A percentile compares a stretch with the other conserved stretches of the same genome.
phyloP scores from a whole-genome alignment of 2,329 filamentous ascomycete genomes.

The Trichoderma sp. region DNA sequence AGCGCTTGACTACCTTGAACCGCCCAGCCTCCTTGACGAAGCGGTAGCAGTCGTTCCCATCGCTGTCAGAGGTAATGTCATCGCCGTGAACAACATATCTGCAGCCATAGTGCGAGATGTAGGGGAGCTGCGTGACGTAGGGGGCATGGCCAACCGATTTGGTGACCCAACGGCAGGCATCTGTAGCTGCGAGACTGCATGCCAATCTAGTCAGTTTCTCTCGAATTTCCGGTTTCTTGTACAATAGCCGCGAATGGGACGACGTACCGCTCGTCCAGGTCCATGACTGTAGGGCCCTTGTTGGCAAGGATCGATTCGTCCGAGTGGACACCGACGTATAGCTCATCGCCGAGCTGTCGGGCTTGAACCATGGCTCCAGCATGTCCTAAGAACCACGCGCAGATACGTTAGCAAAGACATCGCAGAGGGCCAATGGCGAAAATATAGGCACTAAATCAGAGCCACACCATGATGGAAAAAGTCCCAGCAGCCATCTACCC shows the following conservation, averaged over 20 bases:
- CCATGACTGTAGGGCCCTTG: constrained; percentile 98
- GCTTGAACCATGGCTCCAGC: constrained; percentile 97
- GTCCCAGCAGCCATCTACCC: constrained; percentile 99
- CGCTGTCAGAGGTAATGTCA: constrained; percentile 93
- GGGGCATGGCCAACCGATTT: constrained; percentile 80
- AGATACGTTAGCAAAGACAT: neutral
- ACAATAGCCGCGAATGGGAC: neutral
- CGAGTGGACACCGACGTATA: constrained; percentile 91
- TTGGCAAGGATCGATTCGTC: constrained; percentile 95
- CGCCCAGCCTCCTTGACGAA: constrained; percentile 92
- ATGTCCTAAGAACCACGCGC: constrained; percentile 64
- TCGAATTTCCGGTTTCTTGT: neutral
- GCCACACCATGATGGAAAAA: constrained; percentile 90
- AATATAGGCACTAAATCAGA: neutral
- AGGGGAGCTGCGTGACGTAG: constrained; percentile 90
- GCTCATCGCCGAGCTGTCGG: constrained; percentile 82
- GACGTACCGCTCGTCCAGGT: constrained; percentile 74
- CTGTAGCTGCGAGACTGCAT: constrained; percentile 76
- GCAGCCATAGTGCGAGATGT: constrained; percentile 95
- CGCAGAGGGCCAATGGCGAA: neutral
- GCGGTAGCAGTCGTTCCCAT: constrained; percentile 94
- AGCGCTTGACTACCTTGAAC: constrained; percentile 96
- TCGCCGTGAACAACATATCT: constrained; percentile 95
- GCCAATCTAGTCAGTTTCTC: constrained; percentile 13
- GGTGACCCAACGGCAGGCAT: constrained; percentile 95